phyloP scores from a whole-genome alignment of 768 basidiomycete species.

The Mycena polygramma region DNA sequence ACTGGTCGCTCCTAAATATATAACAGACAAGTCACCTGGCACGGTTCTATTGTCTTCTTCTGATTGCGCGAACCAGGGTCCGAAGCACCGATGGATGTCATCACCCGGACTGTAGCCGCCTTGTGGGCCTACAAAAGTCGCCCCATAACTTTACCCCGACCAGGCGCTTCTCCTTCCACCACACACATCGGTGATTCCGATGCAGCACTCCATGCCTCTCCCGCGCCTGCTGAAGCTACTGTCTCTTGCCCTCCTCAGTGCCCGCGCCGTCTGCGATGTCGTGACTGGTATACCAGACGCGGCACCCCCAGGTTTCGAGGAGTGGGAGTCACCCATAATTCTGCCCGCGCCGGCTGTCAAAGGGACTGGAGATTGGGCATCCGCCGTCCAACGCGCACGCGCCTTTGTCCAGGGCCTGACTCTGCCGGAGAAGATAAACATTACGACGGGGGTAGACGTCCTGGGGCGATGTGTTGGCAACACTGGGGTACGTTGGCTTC shows the following conservation, averaged over 20 bases:
- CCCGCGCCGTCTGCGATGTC: slow-evolving; percentile 16
- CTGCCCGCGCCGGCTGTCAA: slow-evolving; percentile 21
- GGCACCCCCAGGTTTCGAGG: slow-evolving; percentile 29
- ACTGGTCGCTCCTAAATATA: no score
- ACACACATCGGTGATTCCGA: no score
- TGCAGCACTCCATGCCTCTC: neutral
- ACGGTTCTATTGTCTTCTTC: no score
- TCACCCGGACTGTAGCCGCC: no score
- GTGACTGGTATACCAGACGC: slow-evolving; percentile 31
- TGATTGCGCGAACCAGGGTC: no score
- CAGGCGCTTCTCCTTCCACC: no score
- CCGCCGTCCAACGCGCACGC: slow-evolving; percentile 8
- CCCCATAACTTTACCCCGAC: no score
- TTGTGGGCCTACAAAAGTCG: no score
- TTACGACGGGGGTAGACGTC: slow-evolving; percentile 44
- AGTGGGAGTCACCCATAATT: slow-evolving; percentile 31
- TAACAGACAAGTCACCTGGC: no score
- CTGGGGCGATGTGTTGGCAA: slow-evolving; percentile 43
- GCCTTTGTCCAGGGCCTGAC: slow-evolving; percentile 37
- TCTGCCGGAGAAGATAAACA: slow-evolving; percentile 44
- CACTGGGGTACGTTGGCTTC: slow-evolving; percentile 24
- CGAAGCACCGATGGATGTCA: no score
- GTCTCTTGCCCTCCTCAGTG: neutral
- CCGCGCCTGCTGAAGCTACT: neutral
- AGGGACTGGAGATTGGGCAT: slow-evolving; percentile 24